phyloP scores from a whole-genome alignment of 768 basidiomycete species.

The Pilatotrama ljubarskyi region DNA sequence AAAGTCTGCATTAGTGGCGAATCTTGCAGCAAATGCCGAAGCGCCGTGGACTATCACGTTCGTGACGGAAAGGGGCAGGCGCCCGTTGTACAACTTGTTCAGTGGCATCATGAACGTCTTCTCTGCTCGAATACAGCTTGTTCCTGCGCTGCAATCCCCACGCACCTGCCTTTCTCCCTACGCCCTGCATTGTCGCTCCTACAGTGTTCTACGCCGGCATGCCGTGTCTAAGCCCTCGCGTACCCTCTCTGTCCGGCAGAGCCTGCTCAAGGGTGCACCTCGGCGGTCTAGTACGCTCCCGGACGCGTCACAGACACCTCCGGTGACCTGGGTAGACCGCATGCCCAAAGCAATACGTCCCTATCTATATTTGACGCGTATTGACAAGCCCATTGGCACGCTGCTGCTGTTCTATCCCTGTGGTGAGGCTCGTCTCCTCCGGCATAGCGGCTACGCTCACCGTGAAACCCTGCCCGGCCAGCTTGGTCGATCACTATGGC shows the following conservation, averaged over 20 bases:
- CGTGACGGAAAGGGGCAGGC: background rate
- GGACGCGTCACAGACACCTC: constrained; percentile 17
- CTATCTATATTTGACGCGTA: constrained; percentile 82
- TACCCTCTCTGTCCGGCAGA: background rate
- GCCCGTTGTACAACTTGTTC: background rate
- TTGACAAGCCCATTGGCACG: constrained; percentile 97
- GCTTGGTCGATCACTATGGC: constrained; percentile 99
- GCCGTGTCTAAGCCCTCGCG: background rate
- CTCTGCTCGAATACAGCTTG: background rate
- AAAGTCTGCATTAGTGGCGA: too few relatives aligned
- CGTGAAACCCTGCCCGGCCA: constrained; percentile 33
- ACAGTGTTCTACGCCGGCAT: constrained; percentile 2
- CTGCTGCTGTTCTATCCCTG: constrained; percentile 92
- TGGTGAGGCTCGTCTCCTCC: constrained; percentile 50
- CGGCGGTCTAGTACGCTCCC: constrained; percentile 19
- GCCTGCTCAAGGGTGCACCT: background rate
- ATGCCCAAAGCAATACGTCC: constrained; percentile 63
- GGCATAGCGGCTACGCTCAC: background rate
- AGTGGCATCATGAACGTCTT: constrained; percentile 5
- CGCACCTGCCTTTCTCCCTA: background rate
- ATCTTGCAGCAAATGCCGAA: too few relatives aligned
- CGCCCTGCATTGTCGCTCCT: background rate
- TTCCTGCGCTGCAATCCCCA: background rate
- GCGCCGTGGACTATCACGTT: too few relatives aligned
- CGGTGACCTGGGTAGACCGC: constrained; percentile 64